Base-by-base conservation (phyloP, 139 green algal genomes). In the Chlorella sorokiniana region DNA sequence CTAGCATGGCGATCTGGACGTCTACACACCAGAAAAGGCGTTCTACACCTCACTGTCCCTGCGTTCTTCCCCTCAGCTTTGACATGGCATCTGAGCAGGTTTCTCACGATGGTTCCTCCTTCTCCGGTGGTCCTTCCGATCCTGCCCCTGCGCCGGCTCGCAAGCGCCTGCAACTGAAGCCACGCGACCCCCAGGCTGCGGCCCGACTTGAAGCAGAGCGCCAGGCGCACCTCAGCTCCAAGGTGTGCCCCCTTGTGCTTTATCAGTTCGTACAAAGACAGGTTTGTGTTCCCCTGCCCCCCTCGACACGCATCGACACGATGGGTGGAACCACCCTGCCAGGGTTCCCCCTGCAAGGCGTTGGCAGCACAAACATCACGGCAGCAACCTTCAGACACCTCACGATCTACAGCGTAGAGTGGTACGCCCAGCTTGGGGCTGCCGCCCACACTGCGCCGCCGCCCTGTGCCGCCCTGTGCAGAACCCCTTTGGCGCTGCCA, bases 401-500 rank as follows among this genome's bases (percentile, higher is more conserved):
- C n/a, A n/a, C n/a, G n/a, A n/a, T n/a, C n/a, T n/a, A n/a, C n/a
- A n/a, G n/a, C n/a, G n/a, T n/a, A n/a, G n/a, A n/a, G n/a, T n/a
- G n/a, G n/a, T n/a, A n/a, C n/a, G n/a, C n/a, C 11, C 59, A 65
- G 10, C 64, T 71, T 42, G 10, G 40, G 14, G 25, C 2, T 14
- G 18, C 23, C 18, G 25, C 68, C 35, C 41, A 14, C 7, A 56
- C 0, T 11, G 9, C 23, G 22, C 38, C 23, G 40, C 54, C 27
- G 41, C 59, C 20, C 75, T 62, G 25, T 4, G 27, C 22, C 5
- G 18, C 27, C 20, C 35, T 41, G 7, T 69, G 71, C 85, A 93
- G 80, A 94, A 88, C 79, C 89, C 90, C 8, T 96, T 96, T 77
- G 92, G 92, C 52, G 86, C 78, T 27, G 93, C 93, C 11, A 95